These are phyloP conservation scores for Carex parvula DNA, from an alignment of 176 grass and related monocot species.

Conservation along the genomic window DNA sequence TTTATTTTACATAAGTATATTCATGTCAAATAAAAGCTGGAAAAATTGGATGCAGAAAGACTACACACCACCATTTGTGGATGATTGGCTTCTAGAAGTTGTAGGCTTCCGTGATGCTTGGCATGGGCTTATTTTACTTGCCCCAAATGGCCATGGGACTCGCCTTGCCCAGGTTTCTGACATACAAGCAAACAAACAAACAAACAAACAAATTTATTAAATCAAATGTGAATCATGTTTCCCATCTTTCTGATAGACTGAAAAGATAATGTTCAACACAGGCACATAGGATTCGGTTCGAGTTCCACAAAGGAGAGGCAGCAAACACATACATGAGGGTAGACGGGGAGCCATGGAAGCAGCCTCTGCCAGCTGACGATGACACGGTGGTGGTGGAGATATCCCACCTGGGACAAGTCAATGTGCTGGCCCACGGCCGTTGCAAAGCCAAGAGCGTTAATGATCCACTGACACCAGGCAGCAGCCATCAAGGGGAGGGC, in stretches of 20 bases:
- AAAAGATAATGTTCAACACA: slow-evolving; percentile 14
- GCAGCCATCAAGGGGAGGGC: slow-evolving; percentile 8
- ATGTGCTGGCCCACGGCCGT: slow-evolving; percentile 54
- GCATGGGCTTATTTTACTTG: slow-evolving; percentile 78
- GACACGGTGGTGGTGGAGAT: slow-evolving; percentile 70
- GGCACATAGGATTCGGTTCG: slow-evolving; percentile 65
- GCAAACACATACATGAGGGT: slow-evolving; percentile 79
- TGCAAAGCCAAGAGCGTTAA: slow-evolving; percentile 58
- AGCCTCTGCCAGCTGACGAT: slow-evolving; percentile 63
- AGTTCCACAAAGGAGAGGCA: slow-evolving; percentile 59
- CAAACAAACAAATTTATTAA: neutral
- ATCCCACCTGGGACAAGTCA: slow-evolving; percentile 65
- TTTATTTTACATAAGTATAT: neutral
- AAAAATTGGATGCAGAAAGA: slow-evolving; percentile 39
- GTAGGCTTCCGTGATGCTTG: slow-evolving; percentile 90
- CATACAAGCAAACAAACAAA: neutral
- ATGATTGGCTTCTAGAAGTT: slow-evolving; percentile 76
- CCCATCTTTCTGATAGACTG: neutral
- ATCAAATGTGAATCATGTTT: neutral
- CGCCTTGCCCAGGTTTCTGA: slow-evolving; percentile 67
- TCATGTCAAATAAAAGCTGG: neutral
- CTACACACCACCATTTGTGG: slow-evolving; percentile 57
- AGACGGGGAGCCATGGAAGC: slow-evolving; percentile 92
- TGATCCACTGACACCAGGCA: slow-evolving; percentile 27
- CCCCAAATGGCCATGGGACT: slow-evolving; percentile 82